A percentile compares a stretch with the other conserved stretches of the same genome.
Evolutionary conservation across 1,139 yeast genomes (phyloP).

Genomic region (Nematodospora anomalae): DNA sequence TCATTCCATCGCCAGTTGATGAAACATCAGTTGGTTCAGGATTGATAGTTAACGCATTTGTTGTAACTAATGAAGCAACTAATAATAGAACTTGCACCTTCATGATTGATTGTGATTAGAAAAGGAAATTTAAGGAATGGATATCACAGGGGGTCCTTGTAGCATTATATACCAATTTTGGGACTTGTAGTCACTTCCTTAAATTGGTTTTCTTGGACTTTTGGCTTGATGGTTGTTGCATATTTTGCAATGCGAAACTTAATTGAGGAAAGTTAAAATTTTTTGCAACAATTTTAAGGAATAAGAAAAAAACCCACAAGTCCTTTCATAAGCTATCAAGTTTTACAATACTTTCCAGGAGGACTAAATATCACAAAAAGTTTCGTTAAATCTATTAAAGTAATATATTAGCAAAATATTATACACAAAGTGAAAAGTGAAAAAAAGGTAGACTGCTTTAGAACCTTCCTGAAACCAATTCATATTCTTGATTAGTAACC

Average conservation of each 20-base stretch:
- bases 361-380: background rate
- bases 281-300: constrained; percentile 5
- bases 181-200: background rate
- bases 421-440: background rate
- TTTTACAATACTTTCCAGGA: background rate
- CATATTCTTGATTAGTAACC: constrained; percentile 9
- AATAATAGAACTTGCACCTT: constrained; percentile 9
- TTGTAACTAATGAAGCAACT: constrained; percentile 7
- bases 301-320: background rate
- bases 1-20: constrained; percentile 8
- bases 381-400: background rate
- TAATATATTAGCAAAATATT: constrained; percentile 1
- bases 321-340: background rate
- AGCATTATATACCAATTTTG: background rate
- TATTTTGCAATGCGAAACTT: constrained; percentile 6
- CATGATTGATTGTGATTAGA: constrained; percentile 3
- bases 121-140: no score
- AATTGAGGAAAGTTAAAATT: constrained; percentile 4
- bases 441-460: background rate
- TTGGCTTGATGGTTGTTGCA: background rate
- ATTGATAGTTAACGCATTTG: constrained; percentile 10
- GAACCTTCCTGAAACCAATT: constrained; percentile 11
- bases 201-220: background rate
- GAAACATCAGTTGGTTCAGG: constrained; percentile 10
- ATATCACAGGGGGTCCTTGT: background rate